Evolutionary conservation across 2,329 filamentous ascomycete genomes (phyloP), one percentile per base, ranked within the genome.

Genomic region (Aureobasidium lini): DNA sequence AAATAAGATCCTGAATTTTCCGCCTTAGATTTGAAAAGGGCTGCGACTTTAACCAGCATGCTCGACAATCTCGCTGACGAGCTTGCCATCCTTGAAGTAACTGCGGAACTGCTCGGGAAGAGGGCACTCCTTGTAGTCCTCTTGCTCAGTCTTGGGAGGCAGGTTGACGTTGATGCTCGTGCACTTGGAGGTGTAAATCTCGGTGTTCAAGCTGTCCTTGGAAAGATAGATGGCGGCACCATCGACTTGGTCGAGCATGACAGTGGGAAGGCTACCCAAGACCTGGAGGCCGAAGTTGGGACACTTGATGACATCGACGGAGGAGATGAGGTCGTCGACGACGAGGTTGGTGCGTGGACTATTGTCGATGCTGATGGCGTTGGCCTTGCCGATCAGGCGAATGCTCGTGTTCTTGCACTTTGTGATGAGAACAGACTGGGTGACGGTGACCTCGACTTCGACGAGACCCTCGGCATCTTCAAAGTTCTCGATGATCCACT

Each of bases 301-400:
- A 49, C 88, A 93, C 77, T 97, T 97, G 79, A 99, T 94, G 28
- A 95, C 89, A 69, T 99, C 94, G 60, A 99, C 84, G 34, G 89
- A 90, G 50, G 89, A 95, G 49, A 97, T 89, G 10, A 97, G 84
- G 1, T 86, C 89, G 67, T 97, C 93, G 57, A 97, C 83, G 54
- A 97, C 84, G 57, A 99, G 82, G 31, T 90, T 95, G 16, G 95
- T 79, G 52, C 90, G 87, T 48, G 81, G 84, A 59, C 87, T 93
- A 77, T 96, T 96, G 76, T 97, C 94, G 66, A 97, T 83, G 5
- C 91, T 93, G 63, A 99, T 89, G n/a, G 94, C 91, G 71, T 99
- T 99, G 60, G 90, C 91, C 76, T 99, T 99, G 75, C 90, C 92
- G 69, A 84, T 88, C 70, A 99, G 79, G 66, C 95, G 88, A 68